phyloP scores from a whole-genome alignment of 1,284 basidiomycete genomes.

The Amylostereum areolatum region DNA sequence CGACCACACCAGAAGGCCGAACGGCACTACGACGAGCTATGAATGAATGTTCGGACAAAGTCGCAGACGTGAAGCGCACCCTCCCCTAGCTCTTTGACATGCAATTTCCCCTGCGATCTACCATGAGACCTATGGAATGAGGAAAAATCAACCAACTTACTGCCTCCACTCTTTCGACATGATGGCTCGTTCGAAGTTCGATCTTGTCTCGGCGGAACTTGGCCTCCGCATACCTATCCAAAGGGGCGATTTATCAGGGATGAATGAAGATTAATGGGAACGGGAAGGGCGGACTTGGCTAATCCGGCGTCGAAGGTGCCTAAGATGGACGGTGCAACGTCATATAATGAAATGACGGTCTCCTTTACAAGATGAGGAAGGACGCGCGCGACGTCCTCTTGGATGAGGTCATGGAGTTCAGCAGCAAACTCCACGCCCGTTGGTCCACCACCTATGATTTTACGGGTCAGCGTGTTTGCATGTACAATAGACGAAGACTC shows the following conservation, averaged over 20 bases:
- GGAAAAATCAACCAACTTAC: too few relatives aligned
- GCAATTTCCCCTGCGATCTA: conserved; percentile 48
- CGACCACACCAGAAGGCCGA: conserved; percentile 83
- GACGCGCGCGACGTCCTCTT: conserved; percentile 64
- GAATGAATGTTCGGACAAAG: conserved; percentile 9
- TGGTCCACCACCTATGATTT: conserved; percentile 53
- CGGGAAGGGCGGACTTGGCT: too few relatives aligned
- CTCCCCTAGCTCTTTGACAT: conserved; percentile 62
- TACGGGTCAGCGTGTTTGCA: conserved; percentile 2
- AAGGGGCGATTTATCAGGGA: too few relatives aligned
- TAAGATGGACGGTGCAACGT: conserved; percentile 77
- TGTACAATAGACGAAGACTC: conserved; percentile 1
- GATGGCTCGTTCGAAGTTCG: conserved; percentile 68
- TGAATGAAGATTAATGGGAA: too few relatives aligned
- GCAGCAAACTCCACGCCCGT: conserved; percentile 84
- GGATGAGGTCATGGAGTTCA: conserved; percentile 81
- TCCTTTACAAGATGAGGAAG: conserved; percentile 60
- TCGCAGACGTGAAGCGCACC: conserved; percentile 32
- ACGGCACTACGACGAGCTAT: conserved; percentile 46
- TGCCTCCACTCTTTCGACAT: conserved; percentile 75
- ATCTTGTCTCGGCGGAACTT: conserved; percentile 79
- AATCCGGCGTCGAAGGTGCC: conserved; percentile 72
- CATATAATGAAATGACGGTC: conserved; percentile 72
- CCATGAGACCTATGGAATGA: too few relatives aligned
- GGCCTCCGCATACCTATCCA: conserved; percentile 67